These are phyloP conservation scores for Podosphaera xanthii DNA, from an alignment of 2,329 filamentous ascomycete species.

Conservation along the genomic window DNA sequence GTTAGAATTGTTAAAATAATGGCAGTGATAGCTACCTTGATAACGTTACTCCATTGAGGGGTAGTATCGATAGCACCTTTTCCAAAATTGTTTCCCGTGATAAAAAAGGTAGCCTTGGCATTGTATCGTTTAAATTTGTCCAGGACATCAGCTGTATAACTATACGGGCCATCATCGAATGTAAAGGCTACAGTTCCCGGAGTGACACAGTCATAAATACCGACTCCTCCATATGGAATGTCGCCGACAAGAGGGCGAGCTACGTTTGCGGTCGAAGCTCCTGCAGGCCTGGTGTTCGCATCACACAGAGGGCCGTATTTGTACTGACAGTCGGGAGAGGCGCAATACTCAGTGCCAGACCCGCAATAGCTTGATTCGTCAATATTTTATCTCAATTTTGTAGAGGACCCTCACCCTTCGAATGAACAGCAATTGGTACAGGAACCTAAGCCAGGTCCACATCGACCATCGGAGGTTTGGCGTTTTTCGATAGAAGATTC, in stretches of 20 bases:
- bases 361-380: conserved; percentile 10
- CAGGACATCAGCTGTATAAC: conserved; percentile 40
- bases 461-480: conserved; percentile 7
- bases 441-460: conserved; percentile 10
- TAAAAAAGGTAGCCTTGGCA: conserved; percentile 39
- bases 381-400: not conserved
- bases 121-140: conserved; percentile 35
- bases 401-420: conserved; percentile 8
- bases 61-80: conserved; percentile 16
- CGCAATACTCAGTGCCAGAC: conserved; percentile 26
- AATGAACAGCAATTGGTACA: conserved; percentile 13
- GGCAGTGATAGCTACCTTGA: conserved; percentile 14
- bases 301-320: conserved; percentile 37
- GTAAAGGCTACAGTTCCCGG: conserved; percentile 40
- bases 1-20: not conserved
- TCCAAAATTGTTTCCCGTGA: conserved; percentile 28
- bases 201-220: conserved; percentile 30
- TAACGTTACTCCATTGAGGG: conserved; percentile 23
- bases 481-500: conserved; percentile 2
- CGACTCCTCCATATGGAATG: conserved; percentile 31
- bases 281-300: conserved; percentile 29
- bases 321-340: conserved; percentile 37
- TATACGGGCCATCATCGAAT: conserved; percentile 42
- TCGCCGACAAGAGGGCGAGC: conserved; percentile 26
- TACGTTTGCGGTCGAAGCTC: conserved; percentile 29